These are phyloP conservation scores for Cryphonectria radicalis DNA, from an alignment of 2,329 filamentous ascomycete genomes.

Conservation along the genomic window DNA sequence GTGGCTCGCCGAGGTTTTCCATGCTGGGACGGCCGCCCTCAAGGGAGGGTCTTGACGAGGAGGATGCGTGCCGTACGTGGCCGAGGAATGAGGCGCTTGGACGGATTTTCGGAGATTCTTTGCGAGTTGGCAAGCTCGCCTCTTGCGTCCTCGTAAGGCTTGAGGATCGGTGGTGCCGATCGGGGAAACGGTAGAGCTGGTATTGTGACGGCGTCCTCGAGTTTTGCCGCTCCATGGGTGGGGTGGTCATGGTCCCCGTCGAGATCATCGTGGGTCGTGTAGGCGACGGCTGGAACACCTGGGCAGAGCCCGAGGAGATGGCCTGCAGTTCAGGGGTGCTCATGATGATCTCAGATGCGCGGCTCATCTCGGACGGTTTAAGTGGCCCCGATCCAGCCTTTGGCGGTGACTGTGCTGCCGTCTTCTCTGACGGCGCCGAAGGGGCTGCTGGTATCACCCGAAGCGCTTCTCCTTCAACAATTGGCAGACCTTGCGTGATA, in stretches of 20 bases:
- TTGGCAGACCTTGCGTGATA: constrained; percentile 41
- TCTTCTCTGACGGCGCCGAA: constrained; percentile 34
- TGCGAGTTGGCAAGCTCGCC: constrained; percentile 25
- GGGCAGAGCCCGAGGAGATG: constrained; percentile 52
- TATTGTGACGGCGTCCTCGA: constrained; percentile 47
- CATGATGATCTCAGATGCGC: constrained; percentile 66
- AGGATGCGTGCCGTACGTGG: constrained; percentile 50
- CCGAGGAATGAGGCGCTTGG: constrained; percentile 40
- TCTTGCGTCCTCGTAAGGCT: constrained; percentile 45
- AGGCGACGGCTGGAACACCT: constrained; percentile 38
- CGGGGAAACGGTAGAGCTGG: constrained; percentile 48
- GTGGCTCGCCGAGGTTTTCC: constrained; percentile 61
- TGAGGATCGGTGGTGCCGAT: constrained; percentile 45
- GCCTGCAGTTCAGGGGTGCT: constrained; percentile 65
- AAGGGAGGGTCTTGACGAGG: constrained; percentile 66
- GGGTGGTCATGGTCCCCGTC: constrained; percentile 78
- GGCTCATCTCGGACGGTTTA: constrained; percentile 55
- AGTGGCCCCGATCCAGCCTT: constrained; percentile 47
- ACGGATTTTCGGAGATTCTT: constrained; percentile 30
- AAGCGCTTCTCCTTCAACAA: constrained; percentile 36
- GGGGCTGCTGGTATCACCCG: constrained; percentile 38
- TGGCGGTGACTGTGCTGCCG: constrained; percentile 41
- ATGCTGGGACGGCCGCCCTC: constrained; percentile 70
- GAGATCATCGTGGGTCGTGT: constrained; percentile 52
- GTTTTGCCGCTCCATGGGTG: constrained; percentile 50